Evolutionary conservation across 768 basidiomycete species (phyloP).

Genomic region (Lactifluus rugatus): DNA sequence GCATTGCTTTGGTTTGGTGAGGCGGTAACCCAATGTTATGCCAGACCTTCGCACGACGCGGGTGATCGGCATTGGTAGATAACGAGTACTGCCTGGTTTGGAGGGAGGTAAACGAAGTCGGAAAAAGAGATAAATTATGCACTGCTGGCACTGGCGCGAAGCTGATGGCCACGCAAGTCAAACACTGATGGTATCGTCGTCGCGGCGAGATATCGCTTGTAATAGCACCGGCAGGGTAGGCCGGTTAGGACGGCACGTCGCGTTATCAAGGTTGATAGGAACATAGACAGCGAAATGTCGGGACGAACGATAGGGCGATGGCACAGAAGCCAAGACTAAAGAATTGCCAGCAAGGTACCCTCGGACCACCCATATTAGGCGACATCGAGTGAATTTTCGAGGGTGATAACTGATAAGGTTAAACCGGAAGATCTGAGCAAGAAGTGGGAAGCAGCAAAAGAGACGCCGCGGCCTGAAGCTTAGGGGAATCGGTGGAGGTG

Average conservation of each 20-base stretch:
- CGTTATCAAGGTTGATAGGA: conserved; percentile 13
- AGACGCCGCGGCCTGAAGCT: not conserved
- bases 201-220: not conserved
- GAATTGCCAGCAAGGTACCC: conserved; percentile 7
- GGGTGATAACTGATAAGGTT: conserved; percentile 14
- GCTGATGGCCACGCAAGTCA: not conserved
- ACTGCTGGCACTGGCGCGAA: conserved; percentile 4
- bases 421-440: not conserved
- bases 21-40: not conserved
- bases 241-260: not conserved
- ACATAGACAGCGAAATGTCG: not conserved
- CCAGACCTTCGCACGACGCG: not conserved
- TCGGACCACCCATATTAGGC: conserved; percentile 1
- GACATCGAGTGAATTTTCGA: not conserved
- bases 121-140: not conserved
- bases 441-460: not conserved
- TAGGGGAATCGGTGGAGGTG: not conserved
- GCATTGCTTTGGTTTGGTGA: not conserved
- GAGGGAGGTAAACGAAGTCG: not conserved
- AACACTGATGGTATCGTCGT: not conserved
- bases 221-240: not conserved
- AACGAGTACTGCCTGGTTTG: not conserved
- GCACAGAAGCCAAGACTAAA: conserved; percentile 1
- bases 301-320: not conserved
- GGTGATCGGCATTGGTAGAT: not conserved